Base-by-base conservation (phyloP, 768 basidiomycete species). In the Kondoa malvinella region DNA sequence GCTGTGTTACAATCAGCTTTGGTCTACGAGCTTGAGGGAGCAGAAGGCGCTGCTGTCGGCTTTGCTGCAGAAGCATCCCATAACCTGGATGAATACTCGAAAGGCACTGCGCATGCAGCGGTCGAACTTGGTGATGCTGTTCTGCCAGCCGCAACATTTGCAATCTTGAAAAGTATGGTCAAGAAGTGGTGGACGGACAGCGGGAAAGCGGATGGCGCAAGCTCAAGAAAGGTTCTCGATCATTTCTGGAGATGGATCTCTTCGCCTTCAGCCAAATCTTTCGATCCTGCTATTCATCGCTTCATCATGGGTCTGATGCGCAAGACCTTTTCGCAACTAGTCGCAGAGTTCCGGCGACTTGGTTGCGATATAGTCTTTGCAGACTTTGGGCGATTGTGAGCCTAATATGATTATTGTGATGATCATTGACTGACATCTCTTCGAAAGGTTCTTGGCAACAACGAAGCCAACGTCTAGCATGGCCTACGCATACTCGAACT, bases 201-300 rank as follows among this genome's bases (percentile, higher is more conserved):
- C 58, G 77, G 76, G 34, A 86, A 88, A 73, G 71, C 76, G 1
- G 84, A 85, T 1, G 72, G 73, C 15, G 26, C n/a, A 2, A 70
- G 70, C 40, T 70, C 65, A 21, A 75, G 78, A 62, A 71, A 79
- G 34, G 75, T 79, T 21, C 82, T 95, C 65, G 88, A 92, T 73
- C 92, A 97, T 77, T 96, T 97, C 79, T 96, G 92, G 91, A 82
- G 95, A 57, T 99, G 95, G 95, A 83, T 95, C 71, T 87, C 86
- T 76, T 90, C 90, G 1, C 84, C 83, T 57, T 81, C 85, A 3
- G 88, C 92, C 21, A 82, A 86, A 68, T 84, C 97, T 80, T 92
- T 90, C 75, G 95, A 99, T 74, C 86, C 91, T 1, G 86, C 89
- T 68, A 81, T 99, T 3, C 91, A 96, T 75, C 85, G 87, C 0